Evolutionary conservation across 2,329 filamentous ascomycete species (phyloP), one percentile per base, ranked within the genome.

Genomic region (Zasmidium cellare): DNA sequence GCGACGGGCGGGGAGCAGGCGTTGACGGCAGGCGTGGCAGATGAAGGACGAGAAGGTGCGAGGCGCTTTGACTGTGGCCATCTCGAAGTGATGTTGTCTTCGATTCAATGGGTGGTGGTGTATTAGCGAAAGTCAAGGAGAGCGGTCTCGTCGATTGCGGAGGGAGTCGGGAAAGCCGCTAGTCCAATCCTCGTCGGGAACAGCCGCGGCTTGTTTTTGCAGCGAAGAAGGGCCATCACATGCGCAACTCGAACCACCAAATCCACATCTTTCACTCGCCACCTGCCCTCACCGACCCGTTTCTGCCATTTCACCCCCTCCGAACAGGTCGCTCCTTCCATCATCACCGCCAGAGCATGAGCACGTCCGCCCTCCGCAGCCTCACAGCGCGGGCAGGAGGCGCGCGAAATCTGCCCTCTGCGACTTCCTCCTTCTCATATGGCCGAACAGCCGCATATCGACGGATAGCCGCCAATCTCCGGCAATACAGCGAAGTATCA

Each of bases 371-470:
- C 46, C 69, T 74, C 60, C 72, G 68, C 69, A 71, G 72, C 63
- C 67, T 78, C 59, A 72, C 73, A 55, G 69, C 71, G 64, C 72
- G 75, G 70, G 75, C 75, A 68, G 72, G 74, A 72, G 66, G 67
- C 65, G 65, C 61, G 59, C 71, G 73, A 57, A 70, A 72, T 50
- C 70, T 74, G 62, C 68, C 73, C 66, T 67, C 75, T 57, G 64
- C 72, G 57, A 65, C 72, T 47, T 64, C 74, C 49, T 66, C 72
- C 56, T 70, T 69, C 64, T 72, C 74, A 58, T 76, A 77, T 66
- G 77, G 77, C 67, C 73, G 78, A 65, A 77, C 79, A 31, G 75
- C 77, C 51, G 74, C 78, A 55, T 79, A 80, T 69, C 74, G 79
- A 65, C 75, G 79, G 73, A 74, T 80, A 79, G 74, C 65, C 53